Evolutionary conservation across 805 yeast genomes (phyloP).

Genomic region (Candida loeiensis): DNA sequence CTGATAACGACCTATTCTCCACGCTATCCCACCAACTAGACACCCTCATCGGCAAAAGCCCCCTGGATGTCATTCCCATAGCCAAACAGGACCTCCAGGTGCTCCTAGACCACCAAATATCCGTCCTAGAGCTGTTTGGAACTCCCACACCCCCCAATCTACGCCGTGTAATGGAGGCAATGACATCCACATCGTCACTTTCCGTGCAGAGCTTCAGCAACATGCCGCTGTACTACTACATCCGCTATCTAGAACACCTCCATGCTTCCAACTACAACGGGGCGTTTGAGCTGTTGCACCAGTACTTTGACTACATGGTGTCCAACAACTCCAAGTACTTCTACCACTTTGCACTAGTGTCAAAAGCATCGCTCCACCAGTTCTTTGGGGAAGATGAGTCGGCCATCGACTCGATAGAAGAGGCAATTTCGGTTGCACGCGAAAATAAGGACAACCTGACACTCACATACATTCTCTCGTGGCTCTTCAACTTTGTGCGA

Average conservation of each 20-base stretch:
- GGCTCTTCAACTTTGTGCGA: slow-evolving; percentile 69
- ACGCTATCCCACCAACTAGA: slow-evolving; percentile 2
- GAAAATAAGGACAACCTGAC: slow-evolving; percentile 76
- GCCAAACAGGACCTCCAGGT: slow-evolving; percentile 51
- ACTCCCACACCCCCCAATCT: slow-evolving; percentile 46
- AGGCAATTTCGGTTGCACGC: slow-evolving; percentile 83
- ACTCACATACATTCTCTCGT: slow-evolving; percentile 65
- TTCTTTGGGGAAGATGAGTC: slow-evolving; percentile 62
- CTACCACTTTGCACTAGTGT: slow-evolving; percentile 74
- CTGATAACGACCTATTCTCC: not conserved
- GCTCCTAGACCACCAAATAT: slow-evolving; percentile 52
- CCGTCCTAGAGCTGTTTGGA: slow-evolving; percentile 49
- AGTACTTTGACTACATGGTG: slow-evolving; percentile 73
- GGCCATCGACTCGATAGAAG: slow-evolving; percentile 77
- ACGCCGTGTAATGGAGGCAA: slow-evolving; percentile 36
- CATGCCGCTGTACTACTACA: slow-evolving; percentile 46
- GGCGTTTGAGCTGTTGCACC: slow-evolving; percentile 48
- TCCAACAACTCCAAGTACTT: slow-evolving; percentile 58
- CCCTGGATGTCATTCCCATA: slow-evolving; percentile 28
- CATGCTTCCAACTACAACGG: slow-evolving; percentile 59
- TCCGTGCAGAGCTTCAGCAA: slow-evolving; percentile 32
- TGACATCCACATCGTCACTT: slow-evolving; percentile 45
- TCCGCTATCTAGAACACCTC: slow-evolving; percentile 58
- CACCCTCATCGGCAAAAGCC: slow-evolving; percentile 3
- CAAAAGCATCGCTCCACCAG: slow-evolving; percentile 68